Evolutionary conservation across 2,329 filamentous ascomycete species (phyloP).

Genomic region (Botrytis hyacinthi): DNA sequence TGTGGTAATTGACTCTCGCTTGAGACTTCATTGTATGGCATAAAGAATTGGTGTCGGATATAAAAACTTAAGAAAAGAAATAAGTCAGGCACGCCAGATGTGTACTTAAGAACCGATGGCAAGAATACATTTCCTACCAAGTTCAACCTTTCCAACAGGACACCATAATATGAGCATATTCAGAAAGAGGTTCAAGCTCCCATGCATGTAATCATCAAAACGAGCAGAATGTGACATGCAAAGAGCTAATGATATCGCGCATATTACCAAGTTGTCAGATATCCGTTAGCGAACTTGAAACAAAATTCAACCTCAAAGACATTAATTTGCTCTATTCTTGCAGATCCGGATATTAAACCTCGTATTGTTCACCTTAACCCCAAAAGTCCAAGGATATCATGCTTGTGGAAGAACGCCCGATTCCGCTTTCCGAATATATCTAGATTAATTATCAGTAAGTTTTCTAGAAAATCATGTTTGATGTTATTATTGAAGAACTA

Average conservation of each 20-base stretch:
- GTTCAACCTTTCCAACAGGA: neutral
- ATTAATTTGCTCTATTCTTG: neutral
- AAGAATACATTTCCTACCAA: neutral
- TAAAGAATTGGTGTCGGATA: neutral
- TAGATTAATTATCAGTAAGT: slow-evolving; percentile 5
- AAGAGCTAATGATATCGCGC: neutral
- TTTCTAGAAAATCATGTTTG: neutral
- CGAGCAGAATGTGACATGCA: neutral
- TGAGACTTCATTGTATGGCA: neutral
- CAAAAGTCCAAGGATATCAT: slow-evolving; percentile 1
- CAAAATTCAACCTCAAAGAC: neutral
- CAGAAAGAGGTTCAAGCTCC: too few relatives aligned
- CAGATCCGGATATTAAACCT: neutral
- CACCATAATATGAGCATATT: neutral
- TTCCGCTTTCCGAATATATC: slow-evolving; percentile 18
- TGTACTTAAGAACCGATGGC: neutral
- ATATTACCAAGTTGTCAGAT: neutral
- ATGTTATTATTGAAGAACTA: slow-evolving; percentile 2
- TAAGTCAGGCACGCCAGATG: neutral
- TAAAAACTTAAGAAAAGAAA: neutral
- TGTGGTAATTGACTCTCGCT: neutral
- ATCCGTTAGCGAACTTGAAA: neutral
- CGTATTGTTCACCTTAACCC: neutral
- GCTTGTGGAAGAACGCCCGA: slow-evolving; percentile 13
- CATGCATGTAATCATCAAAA: too few relatives aligned